Evolutionary conservation across 1,284 basidiomycete genomes (phyloP).

Genomic region (Tranzscheliella williamsii): DNA sequence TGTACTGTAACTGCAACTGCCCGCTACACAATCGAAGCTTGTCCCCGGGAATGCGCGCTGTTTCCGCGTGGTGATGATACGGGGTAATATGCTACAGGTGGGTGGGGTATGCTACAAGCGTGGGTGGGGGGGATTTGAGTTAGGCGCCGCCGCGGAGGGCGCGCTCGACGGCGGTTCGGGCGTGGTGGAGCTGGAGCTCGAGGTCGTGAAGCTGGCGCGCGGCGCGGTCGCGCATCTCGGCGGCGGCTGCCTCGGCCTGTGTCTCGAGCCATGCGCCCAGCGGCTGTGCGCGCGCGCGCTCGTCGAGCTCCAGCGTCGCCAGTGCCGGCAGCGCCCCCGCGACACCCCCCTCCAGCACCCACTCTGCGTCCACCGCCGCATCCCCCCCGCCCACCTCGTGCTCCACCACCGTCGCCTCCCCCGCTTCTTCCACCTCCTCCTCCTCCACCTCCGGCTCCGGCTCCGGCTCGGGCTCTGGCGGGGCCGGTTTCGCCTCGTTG

Average conservation of each 20-base stretch:
- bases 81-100: no score
- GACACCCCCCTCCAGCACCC: constrained; percentile 2
- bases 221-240: constrained; percentile 28
- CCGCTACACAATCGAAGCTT: no score
- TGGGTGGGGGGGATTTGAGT: no score
- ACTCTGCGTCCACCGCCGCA: not conserved
- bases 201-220: constrained; percentile 16
- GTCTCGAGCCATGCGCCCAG: constrained; percentile 36
- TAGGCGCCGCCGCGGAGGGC: constrained; percentile 6
- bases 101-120: not conserved
- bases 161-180: constrained; percentile 11
- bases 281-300: constrained; percentile 18
- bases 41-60: no score
- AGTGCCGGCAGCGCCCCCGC: constrained; percentile 7
- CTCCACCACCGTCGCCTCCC: not conserved
- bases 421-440: not conserved
- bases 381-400: constrained; percentile 4
- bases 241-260: constrained; percentile 23
- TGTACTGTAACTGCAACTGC: no score
- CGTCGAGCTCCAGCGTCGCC: constrained; percentile 7
- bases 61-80: no score
- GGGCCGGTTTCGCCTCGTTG: constrained; percentile 4
- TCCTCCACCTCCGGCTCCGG: constrained; percentile 4
- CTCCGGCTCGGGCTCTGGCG: constrained; percentile 2
- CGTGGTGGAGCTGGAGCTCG: constrained; percentile 9